Evolutionary conservation across 805 yeast species (phyloP).

Genomic region (Candida berthetii): DNA sequence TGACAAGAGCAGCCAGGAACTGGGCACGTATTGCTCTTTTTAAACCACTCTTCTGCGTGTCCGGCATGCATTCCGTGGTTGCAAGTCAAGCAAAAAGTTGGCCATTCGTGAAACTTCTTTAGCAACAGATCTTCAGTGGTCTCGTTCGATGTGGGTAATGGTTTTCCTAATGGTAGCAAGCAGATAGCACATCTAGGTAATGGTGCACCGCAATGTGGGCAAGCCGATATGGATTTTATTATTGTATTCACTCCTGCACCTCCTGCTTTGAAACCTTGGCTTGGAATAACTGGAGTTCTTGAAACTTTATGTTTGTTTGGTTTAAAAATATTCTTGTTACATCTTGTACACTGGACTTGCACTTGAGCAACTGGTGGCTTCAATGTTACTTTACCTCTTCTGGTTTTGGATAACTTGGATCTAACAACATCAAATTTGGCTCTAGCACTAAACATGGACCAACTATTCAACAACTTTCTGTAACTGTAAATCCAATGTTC

Average conservation of each 20-base stretch:
- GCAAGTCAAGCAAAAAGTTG: constrained; percentile 85
- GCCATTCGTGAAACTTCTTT: constrained; percentile 64
- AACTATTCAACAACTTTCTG: constrained; percentile 62
- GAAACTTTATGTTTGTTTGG: constrained; percentile 11
- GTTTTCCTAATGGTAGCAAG: constrained; percentile 68
- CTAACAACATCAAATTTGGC: constrained; percentile 85
- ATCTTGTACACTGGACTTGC: constrained; percentile 71
- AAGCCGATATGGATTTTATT: constrained; percentile 22
- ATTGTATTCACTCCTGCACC: not conserved
- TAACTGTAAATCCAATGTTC: constrained; percentile 76
- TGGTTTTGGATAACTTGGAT: constrained; percentile 51
- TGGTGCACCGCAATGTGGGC: constrained; percentile 85
- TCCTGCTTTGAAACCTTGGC: not conserved
- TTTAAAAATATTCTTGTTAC: constrained; percentile 66
- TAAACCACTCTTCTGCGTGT: constrained; percentile 96
- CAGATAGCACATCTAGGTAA: constrained; percentile 91
- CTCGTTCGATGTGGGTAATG: constrained; percentile 30
- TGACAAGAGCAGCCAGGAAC: constrained; percentile 88
- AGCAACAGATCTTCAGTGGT: constrained; percentile 17
- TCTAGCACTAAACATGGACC: constrained; percentile 72
- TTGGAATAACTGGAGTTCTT: constrained; percentile 5
- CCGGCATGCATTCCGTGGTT: constrained; percentile 94
- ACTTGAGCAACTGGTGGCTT: constrained; percentile 65
- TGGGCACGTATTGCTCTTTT: constrained; percentile 82
- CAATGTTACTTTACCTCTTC: constrained; percentile 39